Evolutionary conservation across 306 rosid genomes (phyloP).

Genomic region (Medicago ruthenica): DNA sequence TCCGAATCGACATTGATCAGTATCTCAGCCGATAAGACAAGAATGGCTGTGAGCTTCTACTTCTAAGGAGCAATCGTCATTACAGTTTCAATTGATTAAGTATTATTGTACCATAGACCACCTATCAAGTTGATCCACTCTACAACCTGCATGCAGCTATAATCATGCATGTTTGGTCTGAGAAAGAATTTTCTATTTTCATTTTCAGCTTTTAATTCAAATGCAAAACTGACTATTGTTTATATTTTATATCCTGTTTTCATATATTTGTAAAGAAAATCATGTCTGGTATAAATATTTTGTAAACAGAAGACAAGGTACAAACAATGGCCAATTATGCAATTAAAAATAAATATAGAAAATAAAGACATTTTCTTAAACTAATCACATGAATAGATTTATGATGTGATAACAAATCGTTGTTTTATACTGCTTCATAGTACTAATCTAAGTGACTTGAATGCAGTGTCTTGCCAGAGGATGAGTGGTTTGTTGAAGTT

Average conservation of each 20-base stretch:
- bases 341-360: neutral
- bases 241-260: neutral
- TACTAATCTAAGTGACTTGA: slow-evolving; percentile 26
- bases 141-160: too few species aligned
- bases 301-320: neutral
- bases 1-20: neutral
- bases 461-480: slow-evolving; percentile 79
- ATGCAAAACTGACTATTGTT: neutral
- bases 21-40: neutral
- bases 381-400: neutral
- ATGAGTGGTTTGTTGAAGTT: slow-evolving; percentile 95
- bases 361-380: neutral
- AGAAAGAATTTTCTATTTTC: neutral
- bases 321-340: neutral
- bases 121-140: too few species aligned
- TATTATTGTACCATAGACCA: too few species aligned
- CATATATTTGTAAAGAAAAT: neutral
- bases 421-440: slow-evolving; percentile 18
- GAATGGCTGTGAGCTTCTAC: neutral
- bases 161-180: neutral
- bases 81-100: too few species aligned
- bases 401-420: neutral
- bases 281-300: too few species aligned
- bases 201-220: neutral
- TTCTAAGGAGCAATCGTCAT: neutral